Percentiles rank a stretch among this genome's conserved stretches.
Evolutionary conservation across 2,329 filamentous ascomycete genomes (phyloP).

Genomic region (Pseudopithomyces chartarum): DNA sequence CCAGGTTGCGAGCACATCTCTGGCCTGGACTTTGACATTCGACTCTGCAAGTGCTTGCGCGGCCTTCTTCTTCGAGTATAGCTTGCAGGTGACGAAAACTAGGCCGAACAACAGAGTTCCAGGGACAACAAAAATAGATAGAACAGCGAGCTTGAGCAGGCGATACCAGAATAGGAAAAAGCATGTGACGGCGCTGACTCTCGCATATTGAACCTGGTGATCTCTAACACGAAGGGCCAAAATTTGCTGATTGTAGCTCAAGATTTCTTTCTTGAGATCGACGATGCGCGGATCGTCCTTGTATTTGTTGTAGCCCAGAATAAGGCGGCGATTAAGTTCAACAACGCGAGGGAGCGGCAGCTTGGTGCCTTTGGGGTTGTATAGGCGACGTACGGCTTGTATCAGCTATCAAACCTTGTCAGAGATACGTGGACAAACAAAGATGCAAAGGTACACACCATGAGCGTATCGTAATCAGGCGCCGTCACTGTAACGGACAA

Average conservation of each 20-base stretch:
- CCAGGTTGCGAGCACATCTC: constrained; percentile 49
- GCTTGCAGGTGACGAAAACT: constrained; percentile 45
- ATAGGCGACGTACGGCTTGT: constrained; percentile 88
- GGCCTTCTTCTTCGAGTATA: constrained; percentile 45
- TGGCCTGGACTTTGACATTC: constrained; percentile 46
- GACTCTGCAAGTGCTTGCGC: constrained; percentile 47
- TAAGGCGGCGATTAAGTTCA: constrained; percentile 88
- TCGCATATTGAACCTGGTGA: constrained; percentile 92
- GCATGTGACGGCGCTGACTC: constrained; percentile 77
- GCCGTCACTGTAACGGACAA: constrained; percentile 88
- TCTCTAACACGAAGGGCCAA: constrained; percentile 86
- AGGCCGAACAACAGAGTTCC: constrained; percentile 81
- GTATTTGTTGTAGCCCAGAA: constrained; percentile 89
- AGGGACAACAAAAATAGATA: constrained; percentile 82
- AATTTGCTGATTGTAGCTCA: constrained; percentile 84
- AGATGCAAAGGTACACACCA: constrained; percentile 56
- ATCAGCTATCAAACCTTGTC: constrained; percentile 64
- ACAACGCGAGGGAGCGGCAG: constrained; percentile 89
- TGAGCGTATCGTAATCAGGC: constrained; percentile 93
- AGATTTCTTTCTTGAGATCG: constrained; percentile 73
- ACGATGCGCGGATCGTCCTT: constrained; percentile 88
- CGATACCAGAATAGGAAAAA: constrained; percentile 80
- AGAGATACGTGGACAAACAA: constrained; percentile 19
- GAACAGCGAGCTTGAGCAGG: constrained; percentile 73
- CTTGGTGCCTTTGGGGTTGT: constrained; percentile 93